A percentile compares a stretch with the other conserved stretches of the same genome.
These are phyloP conservation scores for Phytopythium helicoides DNA, from an alignment of 352 stramenopile genomes.

Conservation along the genomic window DNA sequence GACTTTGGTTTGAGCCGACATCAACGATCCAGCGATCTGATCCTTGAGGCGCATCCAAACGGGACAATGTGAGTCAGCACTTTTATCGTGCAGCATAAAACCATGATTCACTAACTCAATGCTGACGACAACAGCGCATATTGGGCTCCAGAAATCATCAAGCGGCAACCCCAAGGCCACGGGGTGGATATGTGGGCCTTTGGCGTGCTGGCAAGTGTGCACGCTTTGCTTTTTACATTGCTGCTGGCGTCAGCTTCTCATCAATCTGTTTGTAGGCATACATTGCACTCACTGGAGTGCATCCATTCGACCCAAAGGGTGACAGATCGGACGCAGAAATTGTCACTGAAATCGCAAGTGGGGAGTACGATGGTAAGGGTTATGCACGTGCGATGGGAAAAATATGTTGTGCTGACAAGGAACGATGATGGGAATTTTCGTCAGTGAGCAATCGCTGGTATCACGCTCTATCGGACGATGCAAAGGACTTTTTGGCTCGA, in stretches of 20 bases:
- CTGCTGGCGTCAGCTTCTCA: neutral
- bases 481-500: slow-evolving; percentile 57
- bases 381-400: neutral
- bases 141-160: slow-evolving; percentile 81
- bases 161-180: slow-evolving; percentile 59
- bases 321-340: slow-evolving; percentile 74
- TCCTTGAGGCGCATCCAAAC: slow-evolving; percentile 51
- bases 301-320: slow-evolving; percentile 73
- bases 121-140: slow-evolving; percentile 40
- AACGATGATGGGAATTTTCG: neutral
- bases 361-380: slow-evolving; percentile 53
- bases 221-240: neutral
- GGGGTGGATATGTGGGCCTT: slow-evolving; percentile 82
- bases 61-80: slow-evolving; percentile 77
- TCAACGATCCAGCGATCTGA: slow-evolving; percentile 34
- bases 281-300: slow-evolving; percentile 71
- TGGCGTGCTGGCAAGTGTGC: slow-evolving; percentile 50
- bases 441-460: slow-evolving; percentile 74
- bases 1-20: slow-evolving; percentile 70
- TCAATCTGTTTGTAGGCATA: slow-evolving; percentile 35
- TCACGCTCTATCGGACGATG: slow-evolving; percentile 43
- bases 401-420: neutral
- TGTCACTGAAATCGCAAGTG: slow-evolving; percentile 48
- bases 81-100: neutral
- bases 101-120: neutral